Evolutionary conservation across 75 land plant species (phyloP).

Genomic region (Picea glauca): DNA sequence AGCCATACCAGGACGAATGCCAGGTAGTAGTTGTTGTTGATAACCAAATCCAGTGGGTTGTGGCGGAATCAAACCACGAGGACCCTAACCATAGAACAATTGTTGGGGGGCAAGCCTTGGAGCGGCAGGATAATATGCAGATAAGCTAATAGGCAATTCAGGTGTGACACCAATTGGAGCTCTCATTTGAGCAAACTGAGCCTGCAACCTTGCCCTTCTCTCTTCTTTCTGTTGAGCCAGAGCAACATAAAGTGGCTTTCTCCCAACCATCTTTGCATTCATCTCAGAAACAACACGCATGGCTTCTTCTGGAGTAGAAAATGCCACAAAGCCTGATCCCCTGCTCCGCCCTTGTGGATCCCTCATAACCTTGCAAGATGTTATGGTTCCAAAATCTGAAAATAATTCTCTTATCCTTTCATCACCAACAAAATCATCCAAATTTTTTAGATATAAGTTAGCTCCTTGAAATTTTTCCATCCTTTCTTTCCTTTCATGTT

Average conservation of each 20-base stretch:
- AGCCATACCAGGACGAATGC: constrained; percentile 51
- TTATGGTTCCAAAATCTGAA: constrained; percentile 27
- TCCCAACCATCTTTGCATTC: constrained; percentile 42
- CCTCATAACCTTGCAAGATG: constrained; percentile 47
- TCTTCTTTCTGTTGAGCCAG: constrained; percentile 36
- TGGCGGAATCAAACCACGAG: constrained; percentile 53
- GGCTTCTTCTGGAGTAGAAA: constrained; percentile 30
- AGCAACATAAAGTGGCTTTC: constrained; percentile 42
- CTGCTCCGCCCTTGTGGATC: constrained; percentile 42
- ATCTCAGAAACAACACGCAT: constrained; percentile 27
- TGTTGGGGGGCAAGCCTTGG: constrained; percentile 68
- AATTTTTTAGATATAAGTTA: constrained; percentile 9
- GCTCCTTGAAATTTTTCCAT: too few relatives aligned
- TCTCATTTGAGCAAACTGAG: too few relatives aligned
- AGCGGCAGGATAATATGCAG: constrained; percentile 58
- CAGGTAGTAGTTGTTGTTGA: constrained; percentile 50
- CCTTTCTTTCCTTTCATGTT: constrained; percentile 27
- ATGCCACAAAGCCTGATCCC: constrained; percentile 44
- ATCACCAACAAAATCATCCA: constrained; percentile 35
- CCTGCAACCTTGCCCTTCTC: constrained; percentile 40
- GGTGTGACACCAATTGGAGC: too few relatives aligned
- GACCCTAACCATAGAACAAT: constrained; percentile 66
- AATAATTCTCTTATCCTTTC: constrained; percentile 36
- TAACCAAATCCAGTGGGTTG: constrained; percentile 60
- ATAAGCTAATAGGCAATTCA: constrained; percentile 19